phyloP scores from a whole-genome alignment of 768 basidiomycete genomes.

The Rickenella mellea region DNA sequence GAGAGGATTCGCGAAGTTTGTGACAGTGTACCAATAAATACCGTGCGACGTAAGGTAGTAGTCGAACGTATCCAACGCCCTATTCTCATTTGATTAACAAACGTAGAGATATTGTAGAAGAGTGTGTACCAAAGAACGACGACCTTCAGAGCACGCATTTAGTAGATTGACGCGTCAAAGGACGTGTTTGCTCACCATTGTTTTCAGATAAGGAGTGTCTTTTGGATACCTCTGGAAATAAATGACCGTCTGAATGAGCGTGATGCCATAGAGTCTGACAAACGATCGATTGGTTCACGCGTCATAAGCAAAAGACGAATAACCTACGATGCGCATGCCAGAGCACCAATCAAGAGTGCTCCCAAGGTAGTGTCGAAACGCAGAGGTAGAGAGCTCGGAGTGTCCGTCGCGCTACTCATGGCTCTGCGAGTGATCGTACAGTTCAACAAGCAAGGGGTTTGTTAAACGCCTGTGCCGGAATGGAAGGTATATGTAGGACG shows the following conservation, averaged over 20 bases:
- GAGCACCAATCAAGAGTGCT: no score
- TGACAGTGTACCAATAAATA: conserved; percentile 48
- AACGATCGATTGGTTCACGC: no score
- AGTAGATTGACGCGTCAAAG: background rate
- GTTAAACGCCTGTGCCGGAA: no score
- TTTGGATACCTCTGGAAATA: conserved; percentile 32
- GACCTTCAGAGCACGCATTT: background rate
- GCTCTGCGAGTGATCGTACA: no score
- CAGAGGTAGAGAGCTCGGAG: no score
- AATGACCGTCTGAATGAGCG: conserved; percentile 41
- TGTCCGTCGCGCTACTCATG: no score
- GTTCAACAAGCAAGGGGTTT: no score
- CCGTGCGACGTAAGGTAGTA: conserved; percentile 42
- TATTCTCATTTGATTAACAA: background rate
- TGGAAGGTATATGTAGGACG: no score
- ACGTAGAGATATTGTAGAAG: background rate
- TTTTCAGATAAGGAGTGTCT: conserved; percentile 15
- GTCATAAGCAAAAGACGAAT: no score
- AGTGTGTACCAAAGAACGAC: conserved; percentile 2
- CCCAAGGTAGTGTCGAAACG: no score
- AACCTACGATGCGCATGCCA: no score
- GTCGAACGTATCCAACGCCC: conserved; percentile 43
- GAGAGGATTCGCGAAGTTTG: conserved; percentile 45
- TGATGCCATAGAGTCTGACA: conserved; percentile 58
- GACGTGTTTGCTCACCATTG: no score